Percentiles rank a stretch among this genome's conserved stretches.
Conservation (phyloP, 1,284 basidiomycete genomes). For the Austroboletus niveus region DNA sequence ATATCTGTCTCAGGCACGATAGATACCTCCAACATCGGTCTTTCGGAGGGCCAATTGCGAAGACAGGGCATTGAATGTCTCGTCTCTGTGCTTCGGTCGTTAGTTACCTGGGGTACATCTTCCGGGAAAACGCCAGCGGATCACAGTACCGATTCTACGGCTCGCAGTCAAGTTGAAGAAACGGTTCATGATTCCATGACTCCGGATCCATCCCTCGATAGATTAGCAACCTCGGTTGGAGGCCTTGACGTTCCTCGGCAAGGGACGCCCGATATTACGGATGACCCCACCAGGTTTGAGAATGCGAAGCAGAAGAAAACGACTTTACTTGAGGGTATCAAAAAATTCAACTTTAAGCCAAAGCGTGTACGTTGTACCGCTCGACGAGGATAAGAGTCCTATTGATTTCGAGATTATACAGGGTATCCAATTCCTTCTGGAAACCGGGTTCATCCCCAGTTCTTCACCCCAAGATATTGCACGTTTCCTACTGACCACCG, state of each 20-base stretch:
- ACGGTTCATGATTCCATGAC: conserved; percentile 46
- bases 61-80: conserved; percentile 90
- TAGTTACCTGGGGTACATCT: conserved; percentile 86
- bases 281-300: conserved; percentile 94
- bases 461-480: conserved; percentile 82
- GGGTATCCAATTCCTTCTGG: conserved; percentile 88
- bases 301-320: conserved; percentile 98
- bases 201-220: conserved; percentile 55
- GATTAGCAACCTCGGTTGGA: conserved; percentile 40
- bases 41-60: conserved; percentile 82
- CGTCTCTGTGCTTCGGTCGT: conserved; percentile 80
- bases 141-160: conserved; percentile 37
- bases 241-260: conserved; percentile 57
- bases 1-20: conserved; percentile 65
- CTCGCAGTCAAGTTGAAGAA: conserved; percentile 53
- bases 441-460: conserved; percentile 86
- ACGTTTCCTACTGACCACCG: conserved; percentile 82
- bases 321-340: conserved; percentile 91
- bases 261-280: conserved; percentile 72
- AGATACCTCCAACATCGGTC: conserved; percentile 63
- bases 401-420: conserved; percentile 31
- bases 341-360: conserved; percentile 98
- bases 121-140: conserved; percentile 52
- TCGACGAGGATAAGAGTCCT: not conserved
- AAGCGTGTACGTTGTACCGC: conserved; percentile 61